A percentile compares a stretch with the other conserved stretches of the same genome.
These are phyloP conservation scores for Diaporthe amygdali DNA, from an alignment of 2,329 filamentous ascomycete genomes.

Conservation along the genomic window DNA sequence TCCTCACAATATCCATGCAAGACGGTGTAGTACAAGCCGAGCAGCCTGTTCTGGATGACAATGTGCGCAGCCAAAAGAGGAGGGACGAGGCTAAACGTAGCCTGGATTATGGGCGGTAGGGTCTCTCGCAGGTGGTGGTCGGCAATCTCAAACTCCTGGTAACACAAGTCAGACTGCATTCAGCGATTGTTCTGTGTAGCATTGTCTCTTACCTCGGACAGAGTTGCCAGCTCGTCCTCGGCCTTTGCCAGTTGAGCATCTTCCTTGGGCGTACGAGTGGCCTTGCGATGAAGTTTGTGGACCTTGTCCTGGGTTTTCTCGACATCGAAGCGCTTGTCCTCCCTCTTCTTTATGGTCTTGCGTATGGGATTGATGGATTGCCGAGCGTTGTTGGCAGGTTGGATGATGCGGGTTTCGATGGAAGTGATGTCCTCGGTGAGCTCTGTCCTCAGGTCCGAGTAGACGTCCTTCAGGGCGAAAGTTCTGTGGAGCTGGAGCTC, in stretches of 20 bases:
- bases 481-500: slow-evolving; percentile 67
- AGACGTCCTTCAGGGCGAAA: slow-evolving; percentile 67
- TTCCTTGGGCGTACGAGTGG: slow-evolving; percentile 73
- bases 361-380: slow-evolving; percentile 73
- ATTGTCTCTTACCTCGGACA: slow-evolving; percentile 59
- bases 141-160: slow-evolving; percentile 72
- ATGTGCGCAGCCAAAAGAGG: slow-evolving; percentile 73
- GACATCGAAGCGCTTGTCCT: slow-evolving; percentile 82
- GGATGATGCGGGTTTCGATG: slow-evolving; percentile 74
- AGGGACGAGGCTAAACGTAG: slow-evolving; percentile 76
- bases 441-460: slow-evolving; percentile 73
- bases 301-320: slow-evolving; percentile 77
- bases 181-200: background rate
- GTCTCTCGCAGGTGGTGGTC: slow-evolving; percentile 76
- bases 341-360: slow-evolving; percentile 84
- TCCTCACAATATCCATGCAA: slow-evolving; percentile 76
- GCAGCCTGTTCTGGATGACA: slow-evolving; percentile 76
- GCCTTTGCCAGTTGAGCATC: slow-evolving; percentile 73
- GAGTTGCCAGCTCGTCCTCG: slow-evolving; percentile 70
- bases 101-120: slow-evolving; percentile 73
- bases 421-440: slow-evolving; percentile 72
- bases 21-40: slow-evolving; percentile 79
- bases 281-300: slow-evolving; percentile 73
- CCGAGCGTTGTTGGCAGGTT: slow-evolving; percentile 72
- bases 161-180: slow-evolving; percentile 21